Percentiles rank a stretch among this genome's conserved stretches.
These are phyloP conservation scores for Ceriops decandra DNA, from an alignment of 345 rosid species.

Conservation along the genomic window DNA sequence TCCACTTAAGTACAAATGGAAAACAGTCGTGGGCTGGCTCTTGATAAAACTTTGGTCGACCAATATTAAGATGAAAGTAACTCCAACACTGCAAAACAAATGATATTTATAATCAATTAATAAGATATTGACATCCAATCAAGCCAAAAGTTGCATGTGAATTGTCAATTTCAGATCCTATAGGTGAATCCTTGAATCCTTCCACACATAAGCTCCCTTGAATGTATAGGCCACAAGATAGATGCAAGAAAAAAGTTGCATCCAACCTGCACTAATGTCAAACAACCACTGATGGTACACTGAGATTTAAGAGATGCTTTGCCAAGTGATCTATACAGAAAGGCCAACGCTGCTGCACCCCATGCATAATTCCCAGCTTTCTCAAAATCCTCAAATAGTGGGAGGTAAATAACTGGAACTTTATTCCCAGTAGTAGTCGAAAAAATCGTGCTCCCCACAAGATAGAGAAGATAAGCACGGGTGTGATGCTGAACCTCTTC, in stretches of 20 bases:
- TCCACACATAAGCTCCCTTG: conserved; percentile 1
- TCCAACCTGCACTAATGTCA: conserved; percentile 82
- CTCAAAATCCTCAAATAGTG: conserved; percentile 76
- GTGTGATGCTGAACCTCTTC: conserved; percentile 67
- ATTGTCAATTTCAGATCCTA: conserved; percentile 1
- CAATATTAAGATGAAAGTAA: conserved; percentile 83
- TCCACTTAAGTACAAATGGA: conserved; percentile 89
- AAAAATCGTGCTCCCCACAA: conserved; percentile 90
- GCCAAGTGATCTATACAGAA: conserved; percentile 93
- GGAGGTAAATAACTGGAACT: conserved; percentile 99
- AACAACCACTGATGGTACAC: conserved; percentile 94
- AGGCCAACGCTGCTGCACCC: conserved; percentile 96
- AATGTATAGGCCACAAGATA: not conserved
- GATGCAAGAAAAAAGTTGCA: not conserved
- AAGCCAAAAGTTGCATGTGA: not conserved
- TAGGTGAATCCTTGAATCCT: not conserved
- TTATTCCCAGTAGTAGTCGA: conserved; percentile 96
- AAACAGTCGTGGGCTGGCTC: conserved; percentile 80
- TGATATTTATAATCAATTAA: not conserved
- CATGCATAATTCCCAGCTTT: conserved; percentile 81
- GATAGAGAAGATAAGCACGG: conserved; percentile 86
- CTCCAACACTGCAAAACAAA: conserved; percentile 76
- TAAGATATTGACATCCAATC: conserved; percentile 14
- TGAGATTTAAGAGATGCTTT: conserved; percentile 95
- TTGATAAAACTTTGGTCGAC: conserved; percentile 83